Evolutionary conservation across 306 rosid species (phyloP), one percentile per base, ranked within the genome.

Genomic region (Calophaca sinica): DNA sequence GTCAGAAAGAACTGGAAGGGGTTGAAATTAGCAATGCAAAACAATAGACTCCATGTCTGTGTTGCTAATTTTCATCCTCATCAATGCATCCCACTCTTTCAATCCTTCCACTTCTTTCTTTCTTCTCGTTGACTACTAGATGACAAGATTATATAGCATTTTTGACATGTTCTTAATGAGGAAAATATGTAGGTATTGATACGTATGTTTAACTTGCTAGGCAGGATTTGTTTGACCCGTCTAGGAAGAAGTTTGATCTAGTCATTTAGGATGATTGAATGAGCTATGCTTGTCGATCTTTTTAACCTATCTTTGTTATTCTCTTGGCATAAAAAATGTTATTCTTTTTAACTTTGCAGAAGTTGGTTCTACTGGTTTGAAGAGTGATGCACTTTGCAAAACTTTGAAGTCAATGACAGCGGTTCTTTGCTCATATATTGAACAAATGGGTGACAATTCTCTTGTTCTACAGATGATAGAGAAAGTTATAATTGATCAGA

Each of bases 401-500:
- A 83, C 84, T 28, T 85, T 76, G 62, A 91, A 73, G 87, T 75
- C 79, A 10, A 54, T 90, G 79, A 88, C 86, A 9, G 35, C 73
- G 48, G 36, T 78, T 64, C 57, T 88, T 48, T 88, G 88, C 79
- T 82, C 88, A 48, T 84, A 68, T 74, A 75, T 90, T 69, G 73
- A 72, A 11, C 90, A 86, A 88, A 87, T 94, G 75, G 97, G 97
- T 57, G 90, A 92, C 75, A 82, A 42, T 38, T 77, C 79, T 72
- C 86, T 88, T 83, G 87, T 88, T 80, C 76, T 86, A 50, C 80
- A 65, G 74, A 73, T 88, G 10, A 73, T 87, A 29, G 96, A 91
- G 85, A 86, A 81, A 81, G 75, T 86, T 38, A 61, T 86, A 72
- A 48, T 88, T 52, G 87, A 84, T 44, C 88, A 90, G 49, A 77